Evolutionary conservation across 352 stramenopile genomes (phyloP).

Genomic region (Pythium insidiosum): DNA sequence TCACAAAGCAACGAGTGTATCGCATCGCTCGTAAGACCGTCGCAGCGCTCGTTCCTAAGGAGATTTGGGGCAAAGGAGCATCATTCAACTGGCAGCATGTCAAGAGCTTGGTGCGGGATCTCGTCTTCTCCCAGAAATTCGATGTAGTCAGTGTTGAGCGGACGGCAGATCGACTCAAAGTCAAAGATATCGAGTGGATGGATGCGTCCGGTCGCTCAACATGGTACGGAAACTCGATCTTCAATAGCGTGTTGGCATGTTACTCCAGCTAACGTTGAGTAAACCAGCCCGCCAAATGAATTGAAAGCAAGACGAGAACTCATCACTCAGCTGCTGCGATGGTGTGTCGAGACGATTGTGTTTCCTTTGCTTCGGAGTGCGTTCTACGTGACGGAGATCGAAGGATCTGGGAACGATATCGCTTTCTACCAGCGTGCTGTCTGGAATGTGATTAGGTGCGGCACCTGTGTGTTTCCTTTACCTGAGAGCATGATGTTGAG

Average conservation of each 20-base stretch:
- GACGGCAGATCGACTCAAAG: slow-evolving; percentile 1
- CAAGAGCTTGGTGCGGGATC: slow-evolving; percentile 29
- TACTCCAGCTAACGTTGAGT: too few species aligned
- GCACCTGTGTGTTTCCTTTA: too few species aligned
- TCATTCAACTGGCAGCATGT: slow-evolving; percentile 51
- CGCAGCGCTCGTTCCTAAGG: slow-evolving; percentile 41
- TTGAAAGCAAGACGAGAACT: slow-evolving; percentile 29
- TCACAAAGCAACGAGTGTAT: slow-evolving; percentile 37
- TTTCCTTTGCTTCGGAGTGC: slow-evolving; percentile 51
- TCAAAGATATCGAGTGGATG: slow-evolving; percentile 15
- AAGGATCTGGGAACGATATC: slow-evolving; percentile 62
- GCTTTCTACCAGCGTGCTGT: slow-evolving; percentile 57
- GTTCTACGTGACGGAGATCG: slow-evolving; percentile 71
- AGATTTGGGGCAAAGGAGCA: slow-evolving; percentile 28
- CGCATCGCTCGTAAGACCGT: slow-evolving; percentile 46
- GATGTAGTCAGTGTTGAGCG: slow-evolving; percentile 39
- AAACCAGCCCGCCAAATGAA: slow-evolving; percentile 51
- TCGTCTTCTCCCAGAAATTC: slow-evolving; percentile 49
- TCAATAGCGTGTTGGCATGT: too few species aligned
- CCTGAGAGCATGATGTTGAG: too few species aligned
- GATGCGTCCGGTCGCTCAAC: slow-evolving; percentile 7
- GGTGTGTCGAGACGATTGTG: slow-evolving; percentile 30
- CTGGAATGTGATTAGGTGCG: slow-evolving; percentile 57
- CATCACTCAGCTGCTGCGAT: slow-evolving; percentile 30
- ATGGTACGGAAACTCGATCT: too few species aligned